Evolutionary conservation across 192 early-diverging fungal genomes (phyloP), one percentile per base, ranked within the genome.

Genomic region (Backusella westeae): DNA sequence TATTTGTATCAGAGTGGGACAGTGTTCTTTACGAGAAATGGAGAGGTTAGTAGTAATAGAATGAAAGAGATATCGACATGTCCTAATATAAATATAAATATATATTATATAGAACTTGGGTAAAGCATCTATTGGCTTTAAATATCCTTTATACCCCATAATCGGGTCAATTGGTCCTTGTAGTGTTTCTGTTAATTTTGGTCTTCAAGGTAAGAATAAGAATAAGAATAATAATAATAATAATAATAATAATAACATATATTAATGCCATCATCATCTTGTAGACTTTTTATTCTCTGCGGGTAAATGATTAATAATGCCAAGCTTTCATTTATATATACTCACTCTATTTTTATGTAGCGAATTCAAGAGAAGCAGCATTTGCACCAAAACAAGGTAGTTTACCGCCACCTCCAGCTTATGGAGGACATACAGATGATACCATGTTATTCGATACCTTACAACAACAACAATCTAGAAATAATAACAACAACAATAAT

Each of bases 21-120:
- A 8, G 86, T 93, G 34, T 93, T 90, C 82, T 93, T 92, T 59
- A 92, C 92, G 26, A 84, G 91, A 38, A 93, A 93, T 72, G 92
- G 92, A 34, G 89, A 90, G 73, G 73, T 67, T 65, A 38, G 53
- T 36, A 35, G 32, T 32, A 32, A 2, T 32, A 17, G 0, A 39
- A 9, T 38, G 7, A 2, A 2, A 71, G 39, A n/a, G 23, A 6
- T 44, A 23, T 71, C 23, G 3, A 38, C 36, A 39, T 39, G 9
- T 12, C 38, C 3, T n/a, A 19, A 49, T 9, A 29, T 72, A 15
- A 29, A 73, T 15, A 9, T 41, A 39, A 29, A 73, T 15, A 9
- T 41, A 39, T 66, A 19, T 74, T 23, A 26, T 59, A 34, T 41
- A 75, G 72, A 80, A 87, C 21, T 86, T 89, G 74, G 89, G 89